phyloP scores from a whole-genome alignment of 495 filamentous ascomycete genomes.

The Articulospora tetracladia region DNA sequence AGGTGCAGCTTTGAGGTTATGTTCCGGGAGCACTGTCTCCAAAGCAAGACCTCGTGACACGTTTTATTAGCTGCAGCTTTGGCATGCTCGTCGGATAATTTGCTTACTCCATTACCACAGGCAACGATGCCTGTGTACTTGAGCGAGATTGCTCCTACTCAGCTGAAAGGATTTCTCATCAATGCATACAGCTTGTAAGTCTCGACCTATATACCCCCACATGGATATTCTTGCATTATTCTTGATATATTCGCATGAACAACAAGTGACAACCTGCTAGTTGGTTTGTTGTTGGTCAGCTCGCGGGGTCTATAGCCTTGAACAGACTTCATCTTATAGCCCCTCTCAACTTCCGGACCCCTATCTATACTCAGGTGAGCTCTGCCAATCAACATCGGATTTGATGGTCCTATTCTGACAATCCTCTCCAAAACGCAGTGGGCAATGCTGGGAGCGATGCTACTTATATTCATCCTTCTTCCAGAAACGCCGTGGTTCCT shows the following conservation, averaged over 20 bases:
- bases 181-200: constrained; percentile 35
- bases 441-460: constrained; percentile 12
- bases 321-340: constrained; percentile 26
- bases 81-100: too few species aligned
- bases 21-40: too few species aligned
- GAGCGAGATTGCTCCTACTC: constrained; percentile 37
- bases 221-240: background rate
- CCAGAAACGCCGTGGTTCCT: constrained; percentile 49
- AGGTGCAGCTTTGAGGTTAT: too few species aligned
- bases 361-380: constrained; percentile 39
- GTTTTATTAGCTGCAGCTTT: too few species aligned
- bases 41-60: too few species aligned
- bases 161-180: constrained; percentile 36
- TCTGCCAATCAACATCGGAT: background rate
- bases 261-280: background rate
- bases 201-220: background rate
- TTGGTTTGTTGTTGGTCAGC: constrained; percentile 39
- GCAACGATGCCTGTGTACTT: constrained; percentile 39
- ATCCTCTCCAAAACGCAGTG: constrained; percentile 3
- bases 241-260: background rate
- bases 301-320: constrained; percentile 37
- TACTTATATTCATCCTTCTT: constrained; percentile 36
- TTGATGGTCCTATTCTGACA: background rate
- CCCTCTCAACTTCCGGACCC: constrained; percentile 32
- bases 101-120: too few species aligned